A percentile compares a stretch with the other conserved stretches of the same genome.
These are phyloP conservation scores for Trichophyton schoenleinii DNA, from an alignment of 2,329 filamentous ascomycete genomes.

Conservation along the genomic window DNA sequence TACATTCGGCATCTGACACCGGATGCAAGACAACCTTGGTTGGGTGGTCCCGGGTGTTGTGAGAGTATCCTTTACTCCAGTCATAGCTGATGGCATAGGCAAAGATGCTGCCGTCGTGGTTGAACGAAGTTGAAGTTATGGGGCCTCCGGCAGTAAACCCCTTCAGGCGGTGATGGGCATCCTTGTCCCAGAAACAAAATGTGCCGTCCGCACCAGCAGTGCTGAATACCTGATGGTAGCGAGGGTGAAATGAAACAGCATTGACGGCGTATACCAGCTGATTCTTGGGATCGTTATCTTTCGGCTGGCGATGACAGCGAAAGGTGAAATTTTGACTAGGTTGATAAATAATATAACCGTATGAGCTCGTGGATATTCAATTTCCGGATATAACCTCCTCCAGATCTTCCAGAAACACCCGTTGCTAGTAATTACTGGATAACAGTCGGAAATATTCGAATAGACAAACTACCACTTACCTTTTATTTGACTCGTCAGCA, in stretches of 20 bases:
- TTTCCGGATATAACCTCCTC: no score
- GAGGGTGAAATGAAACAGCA: slow-evolving; percentile 91
- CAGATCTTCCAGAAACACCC: no score
- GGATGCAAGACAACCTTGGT: slow-evolving; percentile 78
- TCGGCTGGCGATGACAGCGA: slow-evolving; percentile 88
- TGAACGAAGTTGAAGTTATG: slow-evolving; percentile 83
- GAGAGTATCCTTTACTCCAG: slow-evolving; percentile 91
- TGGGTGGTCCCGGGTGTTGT: slow-evolving; percentile 56
- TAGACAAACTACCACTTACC: neutral
- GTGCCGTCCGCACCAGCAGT: slow-evolving; percentile 91
- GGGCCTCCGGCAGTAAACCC: slow-evolving; percentile 83
- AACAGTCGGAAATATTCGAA: no score
- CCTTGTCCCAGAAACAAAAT: slow-evolving; percentile 68
- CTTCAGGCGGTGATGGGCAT: slow-evolving; percentile 75
- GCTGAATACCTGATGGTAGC: slow-evolving; percentile 83
- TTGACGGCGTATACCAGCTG: slow-evolving; percentile 92
- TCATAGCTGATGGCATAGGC: slow-evolving; percentile 93
- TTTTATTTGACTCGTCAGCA: slow-evolving; percentile 76
- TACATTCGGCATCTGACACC: slow-evolving; percentile 28
- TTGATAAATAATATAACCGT: neutral
- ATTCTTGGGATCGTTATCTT: slow-evolving; percentile 50
- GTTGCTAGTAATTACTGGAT: no score
- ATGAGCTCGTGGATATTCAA: no score
- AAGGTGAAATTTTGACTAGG: slow-evolving; percentile 88
- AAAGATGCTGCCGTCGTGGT: slow-evolving; percentile 68